Conservation (phyloP, 208 protist species). For the Leishmania lainsoni region DNA sequence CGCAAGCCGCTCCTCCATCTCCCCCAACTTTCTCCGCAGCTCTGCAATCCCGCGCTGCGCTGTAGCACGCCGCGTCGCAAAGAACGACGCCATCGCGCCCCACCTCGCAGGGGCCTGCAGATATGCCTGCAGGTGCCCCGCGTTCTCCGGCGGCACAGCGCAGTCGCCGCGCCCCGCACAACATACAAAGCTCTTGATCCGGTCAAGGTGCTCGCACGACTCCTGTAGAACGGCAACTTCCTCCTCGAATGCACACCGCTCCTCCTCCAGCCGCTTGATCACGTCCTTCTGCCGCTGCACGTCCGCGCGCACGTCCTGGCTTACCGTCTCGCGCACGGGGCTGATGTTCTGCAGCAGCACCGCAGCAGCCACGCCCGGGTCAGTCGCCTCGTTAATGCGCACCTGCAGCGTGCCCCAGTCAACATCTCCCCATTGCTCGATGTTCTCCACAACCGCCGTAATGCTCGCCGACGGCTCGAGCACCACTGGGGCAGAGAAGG, state of each 20-base stretch:
- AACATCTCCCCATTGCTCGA: conserved; percentile 32
- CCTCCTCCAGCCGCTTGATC: conserved; percentile 20
- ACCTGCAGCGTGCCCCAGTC: conserved; percentile 49
- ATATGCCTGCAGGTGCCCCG: conserved; percentile 25
- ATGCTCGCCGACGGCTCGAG: conserved; percentile 15
- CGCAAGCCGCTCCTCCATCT: conserved; percentile 23
- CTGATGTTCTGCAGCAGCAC: conserved; percentile 37
- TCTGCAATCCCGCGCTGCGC: conserved; percentile 15
- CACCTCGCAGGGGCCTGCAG: conserved; percentile 22
- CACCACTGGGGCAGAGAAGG: conserved; percentile 24
- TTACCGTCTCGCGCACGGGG: conserved; percentile 23
- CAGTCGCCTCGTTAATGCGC: conserved; percentile 19
- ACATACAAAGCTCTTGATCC: conserved; percentile 16
- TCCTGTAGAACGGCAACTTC: conserved; percentile 18
- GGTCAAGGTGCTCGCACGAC: conserved; percentile 18
- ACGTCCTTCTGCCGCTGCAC: conserved; percentile 28
- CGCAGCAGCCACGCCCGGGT: conserved; percentile 15
- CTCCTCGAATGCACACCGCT: conserved; percentile 13
- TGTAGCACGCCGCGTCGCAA: conserved; percentile 21
- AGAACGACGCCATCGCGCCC: conserved; percentile 23
- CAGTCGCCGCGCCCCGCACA: conserved; percentile 3
- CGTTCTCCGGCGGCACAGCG: not conserved
- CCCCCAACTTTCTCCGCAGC: conserved; percentile 5
- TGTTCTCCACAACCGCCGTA: conserved; percentile 23
- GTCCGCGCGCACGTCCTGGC: conserved; percentile 30